Percentiles rank a stretch among this genome's conserved stretches.
Evolutionary conservation across 306 rosid genomes (phyloP).

Genomic region (Acacia acuminata): DNA sequence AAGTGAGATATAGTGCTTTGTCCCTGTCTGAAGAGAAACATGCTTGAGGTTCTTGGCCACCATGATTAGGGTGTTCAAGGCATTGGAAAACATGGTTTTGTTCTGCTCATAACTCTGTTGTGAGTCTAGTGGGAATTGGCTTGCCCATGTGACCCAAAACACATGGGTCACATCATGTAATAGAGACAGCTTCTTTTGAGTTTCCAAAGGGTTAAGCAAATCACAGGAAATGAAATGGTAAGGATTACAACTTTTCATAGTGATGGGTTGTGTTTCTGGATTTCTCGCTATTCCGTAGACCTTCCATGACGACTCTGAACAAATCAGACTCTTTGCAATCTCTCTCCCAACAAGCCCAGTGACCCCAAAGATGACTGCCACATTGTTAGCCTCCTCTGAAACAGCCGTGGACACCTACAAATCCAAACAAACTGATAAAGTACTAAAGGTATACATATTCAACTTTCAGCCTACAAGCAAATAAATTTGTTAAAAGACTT

Average conservation of each 20-base stretch:
- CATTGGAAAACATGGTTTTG: constrained; percentile 78
- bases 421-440: not conserved
- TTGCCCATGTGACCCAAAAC: constrained; percentile 98
- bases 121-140: constrained; percentile 66
- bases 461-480: not conserved
- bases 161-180: constrained; percentile 73
- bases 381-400: constrained; percentile 39
- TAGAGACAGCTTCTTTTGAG: constrained; percentile 48
- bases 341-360: constrained; percentile 88
- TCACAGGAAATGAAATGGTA: constrained; percentile 86
- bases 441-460: not conserved
- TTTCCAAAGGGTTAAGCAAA: constrained; percentile 62
- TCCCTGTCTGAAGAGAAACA: constrained; percentile 91
- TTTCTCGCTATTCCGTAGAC: constrained; percentile 85
- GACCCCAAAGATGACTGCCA: constrained; percentile 83
- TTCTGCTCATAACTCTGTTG: constrained; percentile 58
- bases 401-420: constrained; percentile 43
- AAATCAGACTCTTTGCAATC: constrained; percentile 52
- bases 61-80: constrained; percentile 54
- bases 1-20: constrained; percentile 78
- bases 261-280: constrained; percentile 32
- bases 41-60: constrained; percentile 55
- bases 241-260: constrained; percentile 31
- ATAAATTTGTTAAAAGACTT: not conserved
- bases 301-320: constrained; percentile 63